A percentile compares a stretch with the other conserved stretches of the same genome.
phyloP scores from a whole-genome alignment of 2,329 filamentous ascomycete species.

The Chrysoporthe cubensis region DNA sequence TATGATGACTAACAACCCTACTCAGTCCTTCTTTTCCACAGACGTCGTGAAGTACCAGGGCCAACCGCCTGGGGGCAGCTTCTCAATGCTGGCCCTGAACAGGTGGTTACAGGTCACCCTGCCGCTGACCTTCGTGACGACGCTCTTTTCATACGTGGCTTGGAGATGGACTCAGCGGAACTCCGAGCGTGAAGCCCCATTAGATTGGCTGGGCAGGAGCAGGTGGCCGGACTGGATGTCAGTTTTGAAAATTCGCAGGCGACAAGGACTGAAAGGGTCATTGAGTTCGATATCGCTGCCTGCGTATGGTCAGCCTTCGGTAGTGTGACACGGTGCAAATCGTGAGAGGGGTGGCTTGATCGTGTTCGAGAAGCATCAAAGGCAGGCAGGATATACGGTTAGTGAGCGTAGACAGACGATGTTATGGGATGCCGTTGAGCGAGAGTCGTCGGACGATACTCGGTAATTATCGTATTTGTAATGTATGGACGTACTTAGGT shows the following conservation, averaged over 20 bases:
- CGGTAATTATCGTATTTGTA: too few species aligned
- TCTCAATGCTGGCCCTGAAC: conserved; percentile 25
- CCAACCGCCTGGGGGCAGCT: conserved; percentile 18
- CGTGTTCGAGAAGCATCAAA: too few species aligned
- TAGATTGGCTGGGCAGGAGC: not conserved
- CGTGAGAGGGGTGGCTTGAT: too few species aligned
- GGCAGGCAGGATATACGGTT: too few species aligned
- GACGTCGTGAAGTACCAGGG: conserved; percentile 31
- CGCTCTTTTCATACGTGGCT: not conserved
- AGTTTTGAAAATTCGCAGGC: not conserved
- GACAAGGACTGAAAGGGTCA: not conserved
- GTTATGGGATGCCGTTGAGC: too few species aligned
- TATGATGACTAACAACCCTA: not conserved
- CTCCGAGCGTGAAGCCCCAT: not conserved
- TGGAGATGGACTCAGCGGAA: not conserved
- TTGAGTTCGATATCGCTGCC: too few species aligned
- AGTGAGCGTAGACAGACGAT: too few species aligned
- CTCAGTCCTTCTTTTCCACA: conserved; percentile 29
- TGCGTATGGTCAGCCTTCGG: not conserved
- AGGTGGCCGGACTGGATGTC: not conserved
- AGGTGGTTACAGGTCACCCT: conserved; percentile 30
- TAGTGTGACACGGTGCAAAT: too few species aligned
- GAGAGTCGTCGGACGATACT: too few species aligned
- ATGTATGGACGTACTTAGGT: too few species aligned
- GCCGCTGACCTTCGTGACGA: conserved; percentile 28